Evolutionary conservation across 225 moss, liverwort and hornwort genomes (phyloP), one percentile per base, ranked within the genome.

Genomic region (Pseudisothecium myosuroides): DNA sequence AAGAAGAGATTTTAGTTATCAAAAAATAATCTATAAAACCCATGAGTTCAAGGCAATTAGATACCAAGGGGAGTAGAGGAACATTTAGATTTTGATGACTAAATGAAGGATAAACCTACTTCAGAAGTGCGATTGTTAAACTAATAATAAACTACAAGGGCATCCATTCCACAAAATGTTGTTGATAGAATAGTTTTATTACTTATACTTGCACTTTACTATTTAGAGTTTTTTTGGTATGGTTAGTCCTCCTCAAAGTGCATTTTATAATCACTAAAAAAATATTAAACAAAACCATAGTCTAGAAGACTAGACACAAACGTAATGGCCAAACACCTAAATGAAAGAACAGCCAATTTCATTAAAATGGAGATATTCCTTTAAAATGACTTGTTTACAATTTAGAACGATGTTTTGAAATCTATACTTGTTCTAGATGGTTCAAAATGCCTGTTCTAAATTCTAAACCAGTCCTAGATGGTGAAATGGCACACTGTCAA

Each of bases 21-120:
- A 9, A 72, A 43, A 43, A 16, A 9, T 2, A 27, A 2, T 72
- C 16, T 1, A 41, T 15, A 41, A 43, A 41, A 27, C 0, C 1
- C 5, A 43, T 72, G 9, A 72, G 5, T 2, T 67, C 6, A 37
- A 18, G 12, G 11, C n/a, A 67, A 14, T 3, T 41, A 41, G 9
- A 72, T 27, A 43, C 4, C 5, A 43, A 43, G 3, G 3, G 9
- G 43, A 24, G n/a, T 1, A 2, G 0, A 9, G 10, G 43, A 28
- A 9, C 3, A 43, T 72, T 71, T 27, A 43, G 26, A 1, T 43
- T 43, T 9, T 43, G 27, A 27, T 43, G 27, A 27, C 27, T 0
- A 16, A 0, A 43, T 43, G 27, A 27, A 9, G 8, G 3, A 14
- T 8, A 27, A 27, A 27, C 27, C 27, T 43, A 27, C 9, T 43